Evolutionary conservation across 1,139 yeast genomes (phyloP).

Genomic region (Candida mesenterica): DNA sequence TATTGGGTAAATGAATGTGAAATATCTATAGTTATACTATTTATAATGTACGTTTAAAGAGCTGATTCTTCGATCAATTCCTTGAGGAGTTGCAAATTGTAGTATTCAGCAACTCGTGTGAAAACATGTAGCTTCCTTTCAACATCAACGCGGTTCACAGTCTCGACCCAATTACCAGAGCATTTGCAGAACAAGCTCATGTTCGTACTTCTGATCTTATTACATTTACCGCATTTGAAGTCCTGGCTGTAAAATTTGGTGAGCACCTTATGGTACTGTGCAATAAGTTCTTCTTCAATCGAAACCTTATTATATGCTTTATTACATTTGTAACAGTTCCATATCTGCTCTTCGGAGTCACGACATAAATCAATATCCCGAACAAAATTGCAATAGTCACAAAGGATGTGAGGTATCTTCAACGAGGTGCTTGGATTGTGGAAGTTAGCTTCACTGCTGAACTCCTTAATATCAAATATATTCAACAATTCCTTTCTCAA

Average conservation of each 20-base stretch:
- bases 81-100: slow-evolving; percentile 58
- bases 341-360: slow-evolving; percentile 50
- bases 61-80: slow-evolving; percentile 41
- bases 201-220: slow-evolving; percentile 62
- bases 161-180: slow-evolving; percentile 81
- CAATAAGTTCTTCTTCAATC: slow-evolving; percentile 76
- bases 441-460: slow-evolving; percentile 75
- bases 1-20: no score
- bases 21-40: no score
- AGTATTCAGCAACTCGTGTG: slow-evolving; percentile 57
- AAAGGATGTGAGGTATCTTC: slow-evolving; percentile 63
- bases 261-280: slow-evolving; percentile 54
- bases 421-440: slow-evolving; percentile 73
- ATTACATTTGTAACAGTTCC: slow-evolving; percentile 72
- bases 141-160: slow-evolving; percentile 48
- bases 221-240: slow-evolving; percentile 75
- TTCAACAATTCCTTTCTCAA: slow-evolving; percentile 72
- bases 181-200: slow-evolving; percentile 79
- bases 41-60: slow-evolving; percentile 1
- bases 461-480: slow-evolving; percentile 79
- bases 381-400: slow-evolving; percentile 75
- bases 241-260: slow-evolving; percentile 78
- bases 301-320: slow-evolving; percentile 63
- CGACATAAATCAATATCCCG: slow-evolving; percentile 83
- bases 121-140: slow-evolving; percentile 48